These are phyloP conservation scores for Nicotiana rustica DNA, from an alignment of 305 asterid species.

Conservation along the genomic window DNA sequence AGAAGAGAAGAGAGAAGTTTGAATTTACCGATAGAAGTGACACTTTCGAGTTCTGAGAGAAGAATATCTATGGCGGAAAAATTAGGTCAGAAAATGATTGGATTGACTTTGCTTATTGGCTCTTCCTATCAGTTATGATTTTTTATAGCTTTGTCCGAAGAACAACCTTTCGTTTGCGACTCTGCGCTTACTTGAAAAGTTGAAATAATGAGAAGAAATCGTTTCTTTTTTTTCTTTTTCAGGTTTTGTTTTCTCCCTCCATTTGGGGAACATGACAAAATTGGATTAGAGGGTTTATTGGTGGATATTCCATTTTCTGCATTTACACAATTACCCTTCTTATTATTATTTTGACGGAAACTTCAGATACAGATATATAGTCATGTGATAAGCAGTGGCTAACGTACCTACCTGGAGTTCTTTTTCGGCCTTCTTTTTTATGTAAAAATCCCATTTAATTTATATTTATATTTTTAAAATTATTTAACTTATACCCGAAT, in stretches of 20 bases:
- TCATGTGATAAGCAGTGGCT: not conserved
- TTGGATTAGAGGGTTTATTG: constrained; percentile 22
- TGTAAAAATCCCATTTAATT: too few species aligned
- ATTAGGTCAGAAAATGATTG: constrained; percentile 34
- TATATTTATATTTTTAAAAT: too few species aligned
- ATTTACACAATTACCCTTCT: constrained; percentile 4
- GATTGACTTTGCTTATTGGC: constrained; percentile 16
- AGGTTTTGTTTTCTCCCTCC: constrained; percentile 21
- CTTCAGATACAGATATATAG: not conserved
- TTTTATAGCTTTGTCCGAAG: constrained; percentile 30
- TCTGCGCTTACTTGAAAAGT: constrained; percentile 32
- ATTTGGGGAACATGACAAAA: constrained; percentile 29
- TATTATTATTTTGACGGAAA: not conserved
- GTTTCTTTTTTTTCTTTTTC: not conserved
- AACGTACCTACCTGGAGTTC: not conserved
- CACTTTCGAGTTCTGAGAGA: not conserved
- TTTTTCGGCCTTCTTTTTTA: too few species aligned
- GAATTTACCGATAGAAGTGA: constrained; percentile 21
- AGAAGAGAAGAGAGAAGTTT: not conserved
- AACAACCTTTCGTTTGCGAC: constrained; percentile 31
- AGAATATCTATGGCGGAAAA: constrained; percentile 37
- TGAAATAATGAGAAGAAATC: constrained; percentile 10
- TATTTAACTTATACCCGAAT: too few species aligned
- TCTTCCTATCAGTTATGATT: not conserved
- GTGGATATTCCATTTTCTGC: constrained; percentile 17